Evolutionary conservation across 441 rosid species (phyloP), one percentile per base, ranked within the genome.

Genomic region (Flueggea neowawraea): DNA sequence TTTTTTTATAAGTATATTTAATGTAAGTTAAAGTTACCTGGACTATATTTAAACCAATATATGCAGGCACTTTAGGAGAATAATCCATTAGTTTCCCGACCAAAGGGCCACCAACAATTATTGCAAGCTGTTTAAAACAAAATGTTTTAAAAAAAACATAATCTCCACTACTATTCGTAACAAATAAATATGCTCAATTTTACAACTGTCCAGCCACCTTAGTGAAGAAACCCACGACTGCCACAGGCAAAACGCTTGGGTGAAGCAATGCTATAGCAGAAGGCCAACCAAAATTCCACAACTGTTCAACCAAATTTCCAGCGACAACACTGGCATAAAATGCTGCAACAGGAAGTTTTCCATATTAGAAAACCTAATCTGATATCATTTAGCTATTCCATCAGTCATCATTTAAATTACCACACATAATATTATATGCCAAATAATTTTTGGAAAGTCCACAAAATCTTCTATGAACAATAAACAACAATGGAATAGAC

Each of bases 211-310:
- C 68, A 3, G 50, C 68, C 71, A 93, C 84, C 87, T 93, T 93
- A 32, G 91, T 69, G 58, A 84, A 79, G 61, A 90, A 93, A 43
- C 97, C 89, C 75, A 90, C 76, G 75, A 84, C 83, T 32, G 98
- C 98, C 68, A 93, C 97, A 0, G 98, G 98, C 71, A 88, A 84
- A 76, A 94, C 93, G 79, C 98, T 94, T 10, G 95, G 90, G 79
- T 90, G 89, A 55, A 90, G 85, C 90, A 94, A 62, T 7, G 96
- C 97, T 54, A 94, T 90, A 39, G 98, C 93, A 54, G 97, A 88
- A 6, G 98, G 98, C 97, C 96, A 94, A 61, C 93, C 93, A 69
- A 94, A 94, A 63, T 75, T 88, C 98, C 97, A 90, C 6, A 88
- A 82, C 66, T 88, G 95, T 64, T 94, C 98, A 70, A 93, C 98